A percentile compares a stretch with the other conserved stretches of the same genome.
Evolutionary conservation across 208 protist genomes (phyloP).

Genomic region (Leishmania amazonensis): DNA sequence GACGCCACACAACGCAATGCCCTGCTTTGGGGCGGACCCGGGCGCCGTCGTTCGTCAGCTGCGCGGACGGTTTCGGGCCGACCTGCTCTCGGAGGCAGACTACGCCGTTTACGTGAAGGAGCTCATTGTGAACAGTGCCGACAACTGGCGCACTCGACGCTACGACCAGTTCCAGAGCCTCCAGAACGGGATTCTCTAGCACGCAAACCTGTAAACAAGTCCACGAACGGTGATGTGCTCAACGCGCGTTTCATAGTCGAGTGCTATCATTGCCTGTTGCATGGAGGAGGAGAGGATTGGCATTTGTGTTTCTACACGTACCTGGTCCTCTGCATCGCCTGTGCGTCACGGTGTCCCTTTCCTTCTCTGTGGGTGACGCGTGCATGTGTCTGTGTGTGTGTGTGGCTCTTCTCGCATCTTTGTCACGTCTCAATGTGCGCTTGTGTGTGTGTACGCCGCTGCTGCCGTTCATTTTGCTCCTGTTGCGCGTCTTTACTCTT

Average conservation of each 20-base stretch:
- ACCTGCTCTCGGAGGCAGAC: constrained; percentile 82
- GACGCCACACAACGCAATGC: constrained; percentile 83
- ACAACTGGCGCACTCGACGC: constrained; percentile 92
- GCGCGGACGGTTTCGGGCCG: constrained; percentile 78
- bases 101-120: constrained; percentile 85
- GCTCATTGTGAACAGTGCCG: constrained; percentile 85
- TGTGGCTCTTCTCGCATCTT: background rate
- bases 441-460: background rate
- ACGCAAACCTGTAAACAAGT: background rate
- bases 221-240: background rate
- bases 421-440: background rate
- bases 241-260: background rate
- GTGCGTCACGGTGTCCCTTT: background rate
- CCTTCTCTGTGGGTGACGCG: background rate
- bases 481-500: background rate
- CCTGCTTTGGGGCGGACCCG: constrained; percentile 86
- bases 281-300: background rate
- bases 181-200: constrained; percentile 88
- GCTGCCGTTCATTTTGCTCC: background rate
- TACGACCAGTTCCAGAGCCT: constrained; percentile 94
- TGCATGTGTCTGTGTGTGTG: background rate
- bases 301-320: background rate
- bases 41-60: constrained; percentile 64
- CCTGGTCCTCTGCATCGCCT: background rate
- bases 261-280: too few species aligned